A percentile compares a stretch with the other conserved stretches of the same genome.
Conservation (phyloP, 108 stramenopile genomes). For the Skeletonema grethae region DNA sequence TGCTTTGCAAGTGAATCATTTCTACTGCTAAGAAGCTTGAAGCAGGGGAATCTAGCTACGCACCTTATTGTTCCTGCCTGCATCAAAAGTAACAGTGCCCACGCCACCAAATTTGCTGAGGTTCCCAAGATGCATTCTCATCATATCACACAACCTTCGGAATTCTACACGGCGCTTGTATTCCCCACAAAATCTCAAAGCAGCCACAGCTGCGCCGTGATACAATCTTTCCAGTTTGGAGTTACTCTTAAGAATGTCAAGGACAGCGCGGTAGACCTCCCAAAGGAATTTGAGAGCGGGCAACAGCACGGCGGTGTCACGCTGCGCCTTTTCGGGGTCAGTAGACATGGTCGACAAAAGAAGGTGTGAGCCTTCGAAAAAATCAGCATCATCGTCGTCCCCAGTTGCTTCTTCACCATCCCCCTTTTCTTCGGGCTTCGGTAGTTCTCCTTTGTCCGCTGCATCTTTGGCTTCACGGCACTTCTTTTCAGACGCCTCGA, state of each 20-base stretch:
- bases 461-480: conserved; percentile 79
- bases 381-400: conserved; percentile 78
- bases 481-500: conserved; percentile 78
- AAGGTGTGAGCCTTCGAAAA: conserved; percentile 90
- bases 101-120: conserved; percentile 86
- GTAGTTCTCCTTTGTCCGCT: conserved; percentile 49
- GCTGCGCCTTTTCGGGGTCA: conserved; percentile 89
- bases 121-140: conserved; percentile 93
- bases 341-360: conserved; percentile 94
- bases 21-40: too few species aligned
- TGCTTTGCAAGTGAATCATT: too few species aligned
- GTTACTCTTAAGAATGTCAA: conserved; percentile 93
- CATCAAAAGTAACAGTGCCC: conserved; percentile 41
- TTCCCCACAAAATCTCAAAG: conserved; percentile 89
- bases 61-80: conserved; percentile 80
- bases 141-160: conserved; percentile 93
- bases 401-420: conserved; percentile 12
- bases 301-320: conserved; percentile 86
- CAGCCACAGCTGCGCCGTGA: conserved; percentile 82
- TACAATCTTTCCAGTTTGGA: conserved; percentile 95
- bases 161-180: conserved; percentile 93
- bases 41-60: conserved; percentile 1
- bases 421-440: conserved; percentile 12
- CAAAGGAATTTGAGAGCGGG: conserved; percentile 98
- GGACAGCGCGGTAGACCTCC: conserved; percentile 96